Conservation (phyloP, 140 eudicot genomes). For the Erigeron philadelphicus region DNA sequence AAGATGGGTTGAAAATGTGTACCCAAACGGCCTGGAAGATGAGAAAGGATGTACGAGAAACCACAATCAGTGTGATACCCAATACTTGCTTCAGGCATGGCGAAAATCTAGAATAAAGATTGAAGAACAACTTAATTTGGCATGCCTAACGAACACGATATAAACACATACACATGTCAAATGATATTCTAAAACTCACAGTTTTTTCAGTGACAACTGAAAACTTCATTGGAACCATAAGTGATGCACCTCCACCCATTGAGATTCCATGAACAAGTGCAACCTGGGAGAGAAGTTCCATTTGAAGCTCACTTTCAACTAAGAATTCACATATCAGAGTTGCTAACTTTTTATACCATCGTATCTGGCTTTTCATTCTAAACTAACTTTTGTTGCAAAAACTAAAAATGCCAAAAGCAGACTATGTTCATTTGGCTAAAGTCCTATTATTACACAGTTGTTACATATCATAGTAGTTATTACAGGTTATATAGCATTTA, state of each 20-base stretch:
- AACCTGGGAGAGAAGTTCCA: conserved; percentile 35
- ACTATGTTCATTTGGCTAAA: too few species aligned
- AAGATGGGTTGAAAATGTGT: conserved; percentile 19
- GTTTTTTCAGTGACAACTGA: conserved; percentile 94
- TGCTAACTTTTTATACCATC: neutral
- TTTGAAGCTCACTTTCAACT: neutral
- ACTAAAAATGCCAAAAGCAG: too few species aligned
- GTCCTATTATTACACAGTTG: too few species aligned
- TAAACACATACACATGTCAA: neutral
- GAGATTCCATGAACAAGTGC: conserved; percentile 91
- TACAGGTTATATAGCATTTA: too few species aligned
- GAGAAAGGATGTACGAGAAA: conserved; percentile 84
- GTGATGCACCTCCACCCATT: conserved; percentile 98
- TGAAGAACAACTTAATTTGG: neutral
- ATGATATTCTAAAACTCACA: conserved; percentile 34
- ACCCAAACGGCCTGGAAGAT: conserved; percentile 85
- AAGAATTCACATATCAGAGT: neutral
- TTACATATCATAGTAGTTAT: too few species aligned
- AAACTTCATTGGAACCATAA: conserved; percentile 88
- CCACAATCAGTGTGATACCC: conserved; percentile 96
- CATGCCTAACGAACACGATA: neutral
- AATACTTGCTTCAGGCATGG: conserved; percentile 88
- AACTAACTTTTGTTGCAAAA: too few species aligned
- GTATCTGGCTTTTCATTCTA: neutral
- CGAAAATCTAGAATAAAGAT: conserved; percentile 50